A percentile compares a stretch with the other conserved stretches of the same genome.
These are phyloP conservation scores for Corymbia citriodora DNA, from an alignment of 441 rosid species.

Conservation along the genomic window DNA sequence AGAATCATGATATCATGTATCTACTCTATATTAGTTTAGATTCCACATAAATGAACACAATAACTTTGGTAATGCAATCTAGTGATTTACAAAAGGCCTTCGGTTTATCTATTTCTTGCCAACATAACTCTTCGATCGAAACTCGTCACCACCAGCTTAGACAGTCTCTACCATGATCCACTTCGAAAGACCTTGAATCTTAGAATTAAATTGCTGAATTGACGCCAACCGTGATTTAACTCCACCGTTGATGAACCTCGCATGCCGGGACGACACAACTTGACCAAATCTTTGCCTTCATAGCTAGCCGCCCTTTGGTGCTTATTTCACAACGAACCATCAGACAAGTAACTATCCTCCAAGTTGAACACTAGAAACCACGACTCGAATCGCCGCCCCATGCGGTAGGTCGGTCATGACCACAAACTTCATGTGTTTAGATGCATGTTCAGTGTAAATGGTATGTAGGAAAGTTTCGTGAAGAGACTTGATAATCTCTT, in stretches of 20 bases:
- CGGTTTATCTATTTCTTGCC: background rate
- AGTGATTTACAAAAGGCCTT: background rate
- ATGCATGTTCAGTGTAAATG: no score
- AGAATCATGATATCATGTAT: no score
- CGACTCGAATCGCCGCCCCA: background rate
- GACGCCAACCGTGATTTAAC: background rate
- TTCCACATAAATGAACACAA: no score
- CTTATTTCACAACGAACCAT: background rate
- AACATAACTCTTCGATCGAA: background rate
- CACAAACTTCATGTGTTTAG: no score
- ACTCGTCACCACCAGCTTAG: background rate
- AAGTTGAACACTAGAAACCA: background rate
- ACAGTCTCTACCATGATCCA: background rate
- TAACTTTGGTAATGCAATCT: background rate
- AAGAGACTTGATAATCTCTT: no score
- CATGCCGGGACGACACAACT: background rate
- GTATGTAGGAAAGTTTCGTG: no score
- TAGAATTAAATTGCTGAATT: background rate
- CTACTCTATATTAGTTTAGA: no score
- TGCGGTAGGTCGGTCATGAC: no score
- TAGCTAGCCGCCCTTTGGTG: background rate
- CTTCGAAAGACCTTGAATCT: no score
- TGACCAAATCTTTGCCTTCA: background rate
- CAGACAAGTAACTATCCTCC: background rate
- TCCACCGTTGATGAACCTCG: background rate